These are phyloP conservation scores for Zoysia matrella DNA, from an alignment of 202 grass and related monocot genomes.

Conservation along the genomic window DNA sequence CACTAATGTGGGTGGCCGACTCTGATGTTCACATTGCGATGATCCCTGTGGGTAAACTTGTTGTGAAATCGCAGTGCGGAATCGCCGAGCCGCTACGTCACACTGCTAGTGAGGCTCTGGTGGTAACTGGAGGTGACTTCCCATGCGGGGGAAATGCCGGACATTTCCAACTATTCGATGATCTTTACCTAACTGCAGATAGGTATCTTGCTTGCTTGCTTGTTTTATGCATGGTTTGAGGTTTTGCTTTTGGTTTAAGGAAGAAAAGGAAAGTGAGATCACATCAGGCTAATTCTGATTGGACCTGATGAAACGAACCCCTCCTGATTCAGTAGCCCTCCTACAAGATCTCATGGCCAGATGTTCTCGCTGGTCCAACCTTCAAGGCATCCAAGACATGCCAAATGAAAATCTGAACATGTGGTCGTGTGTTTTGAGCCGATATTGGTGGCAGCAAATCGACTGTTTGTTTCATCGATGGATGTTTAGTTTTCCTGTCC, in stretches of 20 bases:
- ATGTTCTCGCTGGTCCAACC: slow-evolving; percentile 41
- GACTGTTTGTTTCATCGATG: background rate
- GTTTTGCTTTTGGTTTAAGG: slow-evolving; percentile 36
- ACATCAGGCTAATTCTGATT: slow-evolving; percentile 42
- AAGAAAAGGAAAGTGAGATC: slow-evolving; percentile 41
- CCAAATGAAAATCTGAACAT: slow-evolving; percentile 35
- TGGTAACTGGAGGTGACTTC: slow-evolving; percentile 34
- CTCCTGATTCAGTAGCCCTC: slow-evolving; percentile 42
- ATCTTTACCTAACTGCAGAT: slow-evolving; percentile 51
- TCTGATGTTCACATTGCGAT: slow-evolving; percentile 48
- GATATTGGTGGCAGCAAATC: slow-evolving; percentile 27
- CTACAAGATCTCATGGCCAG: slow-evolving; percentile 43
- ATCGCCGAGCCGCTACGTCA: slow-evolving; percentile 23
- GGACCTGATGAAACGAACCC: slow-evolving; percentile 38
- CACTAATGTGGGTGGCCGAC: background rate
- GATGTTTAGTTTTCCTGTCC: background rate
- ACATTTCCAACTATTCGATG: slow-evolving; percentile 28
- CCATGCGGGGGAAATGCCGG: slow-evolving; percentile 21
- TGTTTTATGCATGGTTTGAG: slow-evolving; percentile 14
- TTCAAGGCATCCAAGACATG: slow-evolving; percentile 35
- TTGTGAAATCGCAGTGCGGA: slow-evolving; percentile 15
- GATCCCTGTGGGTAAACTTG: slow-evolving; percentile 6
- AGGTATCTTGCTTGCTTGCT: slow-evolving; percentile 22
- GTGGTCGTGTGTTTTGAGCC: slow-evolving; percentile 35
- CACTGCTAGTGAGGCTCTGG: background rate